Evolutionary conservation across 768 basidiomycete genomes (phyloP).

Genomic region (Xerocomellus intermedius): DNA sequence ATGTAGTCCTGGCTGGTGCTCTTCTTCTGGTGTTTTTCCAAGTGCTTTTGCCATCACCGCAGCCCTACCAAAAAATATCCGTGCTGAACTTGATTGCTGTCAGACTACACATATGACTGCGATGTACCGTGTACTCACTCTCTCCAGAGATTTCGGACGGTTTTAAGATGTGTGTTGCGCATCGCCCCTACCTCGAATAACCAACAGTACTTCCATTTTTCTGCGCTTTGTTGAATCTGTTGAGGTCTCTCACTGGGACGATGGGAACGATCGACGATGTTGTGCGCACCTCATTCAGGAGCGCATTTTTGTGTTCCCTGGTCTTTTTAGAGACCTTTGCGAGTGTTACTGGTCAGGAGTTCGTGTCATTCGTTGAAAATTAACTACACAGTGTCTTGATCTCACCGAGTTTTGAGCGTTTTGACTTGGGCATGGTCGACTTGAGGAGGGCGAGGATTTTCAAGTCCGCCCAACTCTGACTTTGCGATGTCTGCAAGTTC

Average conservation of each 20-base stretch:
- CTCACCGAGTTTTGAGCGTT: conserved; percentile 84
- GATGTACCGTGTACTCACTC: conserved; percentile 50
- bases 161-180: conserved; percentile 93
- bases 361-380: conserved; percentile 3
- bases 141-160: conserved; percentile 91
- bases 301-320: conserved; percentile 80
- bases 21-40: conserved; percentile 82
- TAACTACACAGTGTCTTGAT: conserved; percentile 12
- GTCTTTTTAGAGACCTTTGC: conserved; percentile 95
- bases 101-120: conserved; percentile 2
- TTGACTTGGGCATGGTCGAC: conserved; percentile 79
- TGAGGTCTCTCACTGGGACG: conserved; percentile 26
- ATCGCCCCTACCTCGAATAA: conserved; percentile 93
- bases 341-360: conserved; percentile 65
- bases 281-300: conserved; percentile 71
- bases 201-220: conserved; percentile 96
- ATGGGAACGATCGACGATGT: conserved; percentile 4
- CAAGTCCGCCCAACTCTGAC: conserved; percentile 47
- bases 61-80: conserved; percentile 84
- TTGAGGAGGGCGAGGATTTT: conserved; percentile 28
- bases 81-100: conserved; percentile 49
- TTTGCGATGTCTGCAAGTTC: conserved; percentile 37
- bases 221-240: conserved; percentile 78
- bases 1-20: conserved; percentile 74
- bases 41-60: conserved; percentile 96